Percentiles rank a stretch among this genome's conserved stretches.
phyloP scores from a whole-genome alignment of 2,329 filamentous ascomycete species.

The Talaromyces sp. region DNA sequence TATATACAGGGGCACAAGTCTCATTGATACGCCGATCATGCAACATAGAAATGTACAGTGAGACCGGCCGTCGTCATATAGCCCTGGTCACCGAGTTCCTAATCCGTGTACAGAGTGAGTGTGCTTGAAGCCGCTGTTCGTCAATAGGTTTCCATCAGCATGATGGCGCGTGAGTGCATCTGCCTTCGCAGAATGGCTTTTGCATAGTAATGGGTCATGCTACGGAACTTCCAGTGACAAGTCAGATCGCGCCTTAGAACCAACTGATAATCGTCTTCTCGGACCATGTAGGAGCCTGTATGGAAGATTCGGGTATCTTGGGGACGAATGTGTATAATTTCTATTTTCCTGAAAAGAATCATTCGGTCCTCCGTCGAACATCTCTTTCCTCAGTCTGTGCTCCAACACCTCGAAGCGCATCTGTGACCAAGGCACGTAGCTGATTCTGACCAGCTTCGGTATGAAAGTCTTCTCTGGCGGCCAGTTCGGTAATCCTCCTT shows the following conservation, averaged over 20 bases:
- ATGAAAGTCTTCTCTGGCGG: slow-evolving; percentile 78
- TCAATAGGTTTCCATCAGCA: neutral
- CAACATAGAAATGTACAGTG: neutral
- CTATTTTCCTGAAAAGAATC: slow-evolving; percentile 27
- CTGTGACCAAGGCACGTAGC: slow-evolving; percentile 73
- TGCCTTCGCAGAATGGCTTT: neutral
- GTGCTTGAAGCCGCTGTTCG: neutral
- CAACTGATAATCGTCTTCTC: neutral
- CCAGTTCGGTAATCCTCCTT: slow-evolving; percentile 83
- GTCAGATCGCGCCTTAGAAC: neutral
- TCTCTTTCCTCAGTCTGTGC: slow-evolving; percentile 61
- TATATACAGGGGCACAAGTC: neutral
- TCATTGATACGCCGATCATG: neutral
- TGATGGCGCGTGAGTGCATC: neutral
- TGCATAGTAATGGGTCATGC: neutral
- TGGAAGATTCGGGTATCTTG: neutral
- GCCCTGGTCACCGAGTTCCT: neutral
- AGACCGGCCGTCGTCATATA: neutral
- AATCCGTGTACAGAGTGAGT: neutral
- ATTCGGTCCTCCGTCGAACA: slow-evolving; percentile 62
- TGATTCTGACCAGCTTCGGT: slow-evolving; percentile 76
- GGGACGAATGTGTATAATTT: neutral
- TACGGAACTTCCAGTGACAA: neutral
- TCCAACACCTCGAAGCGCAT: slow-evolving; percentile 70
- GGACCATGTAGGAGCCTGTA: neutral